Base-by-base conservation (phyloP, 2,329 filamentous ascomycete species). In the Neofusicoccum cordaticola region DNA sequence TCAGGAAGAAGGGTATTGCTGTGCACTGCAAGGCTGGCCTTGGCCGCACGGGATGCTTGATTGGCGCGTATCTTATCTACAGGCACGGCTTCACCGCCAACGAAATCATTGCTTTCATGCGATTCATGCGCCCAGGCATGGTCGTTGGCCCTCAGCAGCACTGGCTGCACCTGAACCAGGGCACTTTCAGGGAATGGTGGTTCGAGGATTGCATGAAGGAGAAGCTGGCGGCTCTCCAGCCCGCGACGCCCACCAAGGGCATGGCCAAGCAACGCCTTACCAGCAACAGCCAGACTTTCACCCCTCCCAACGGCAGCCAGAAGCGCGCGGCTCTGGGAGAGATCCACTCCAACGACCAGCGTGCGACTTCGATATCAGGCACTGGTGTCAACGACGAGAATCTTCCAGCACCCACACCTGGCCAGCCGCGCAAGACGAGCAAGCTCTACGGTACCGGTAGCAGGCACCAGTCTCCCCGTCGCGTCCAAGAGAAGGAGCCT, bases 111-210 rank as follows among this genome's bases (percentile, higher is more conserved):
- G 91, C 93, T 2, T 99, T 93, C 78, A 98, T 99, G 94, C 89
- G 94, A 67, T 99, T 99, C 81, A 98, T 98, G 94, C 87, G 94
- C 65, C 95, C 95, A 0, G 95, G 95, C 62, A 99, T 99, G 95
- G 95, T 99, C 6, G 95, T 99, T 62, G 95, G 95, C 0, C 95
- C 95, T 44, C 95, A 99, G 76, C 95, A 99, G 80, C 95, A 99
- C 80, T 99, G 95, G 95, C 86, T 99, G 63, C 95, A 99, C 75
- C 86, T 99, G 67, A 97, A 99, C 81, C 95, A 99, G 79, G 91
- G 91, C 41, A 89, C 91, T 41, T 99, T 99, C 87, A 88, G 95
- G n/a, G 93, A 98, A 79, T 99, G 95, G 95, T 98, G 93, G 92
- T 85, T 87, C 68, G 88, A 91, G 73, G 89, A 91, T 74, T 84